A percentile compares a stretch with the other conserved stretches of the same genome.
phyloP scores from a whole-genome alignment of 768 basidiomycete species.

The Galerina marginata region DNA sequence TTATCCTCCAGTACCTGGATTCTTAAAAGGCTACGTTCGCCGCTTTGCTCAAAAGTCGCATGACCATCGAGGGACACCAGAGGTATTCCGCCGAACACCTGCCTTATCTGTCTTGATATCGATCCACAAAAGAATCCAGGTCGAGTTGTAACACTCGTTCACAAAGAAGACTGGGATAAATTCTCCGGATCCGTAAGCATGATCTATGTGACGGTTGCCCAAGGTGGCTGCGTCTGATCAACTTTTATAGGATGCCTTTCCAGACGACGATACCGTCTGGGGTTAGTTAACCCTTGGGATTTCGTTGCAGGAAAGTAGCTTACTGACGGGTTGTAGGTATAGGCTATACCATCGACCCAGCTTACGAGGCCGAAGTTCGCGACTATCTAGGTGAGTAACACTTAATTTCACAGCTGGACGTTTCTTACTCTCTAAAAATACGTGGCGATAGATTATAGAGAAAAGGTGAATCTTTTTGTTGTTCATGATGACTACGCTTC shows the following conservation, averaged over 20 bases:
- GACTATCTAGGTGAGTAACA: conserved; percentile 74
- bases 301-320: not conserved
- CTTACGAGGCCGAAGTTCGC: conserved; percentile 74
- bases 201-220: not conserved
- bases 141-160: conserved; percentile 87
- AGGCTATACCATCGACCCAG: conserved; percentile 87
- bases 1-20: conserved; percentile 65
- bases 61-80: conserved; percentile 91
- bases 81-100: conserved; percentile 46
- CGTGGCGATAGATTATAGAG: conserved; percentile 69
- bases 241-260: conserved; percentile 61
- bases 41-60: conserved; percentile 91
- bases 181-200: conserved; percentile 68
- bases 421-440: not conserved
- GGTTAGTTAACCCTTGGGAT: conserved; percentile 42
- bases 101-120: not conserved
- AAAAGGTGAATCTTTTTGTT: conserved; percentile 59
- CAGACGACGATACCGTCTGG: conserved; percentile 84
- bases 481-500: not conserved
- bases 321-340: conserved; percentile 54
- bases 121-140: conserved; percentile 68
- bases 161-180: conserved; percentile 85
- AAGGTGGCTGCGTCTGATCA: not conserved
- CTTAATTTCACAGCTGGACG: not conserved
- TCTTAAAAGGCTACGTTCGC: conserved; percentile 88